These are phyloP conservation scores for Hibiscus syriacus DNA, from an alignment of 345 rosid genomes.

Conservation along the genomic window DNA sequence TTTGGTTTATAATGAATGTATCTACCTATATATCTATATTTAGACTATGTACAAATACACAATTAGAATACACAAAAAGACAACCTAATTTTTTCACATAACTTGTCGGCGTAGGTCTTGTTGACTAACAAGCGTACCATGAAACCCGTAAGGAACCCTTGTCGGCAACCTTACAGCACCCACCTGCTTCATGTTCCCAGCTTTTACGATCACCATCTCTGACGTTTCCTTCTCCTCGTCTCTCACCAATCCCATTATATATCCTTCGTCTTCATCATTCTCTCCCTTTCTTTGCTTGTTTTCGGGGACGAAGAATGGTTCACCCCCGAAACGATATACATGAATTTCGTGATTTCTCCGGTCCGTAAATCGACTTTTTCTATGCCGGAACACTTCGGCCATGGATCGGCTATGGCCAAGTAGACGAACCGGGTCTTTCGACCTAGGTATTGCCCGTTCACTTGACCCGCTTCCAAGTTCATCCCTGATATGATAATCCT, in stretches of 20 bases:
- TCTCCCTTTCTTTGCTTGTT: neutral
- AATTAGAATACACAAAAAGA: neutral
- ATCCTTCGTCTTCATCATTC: slow-evolving; percentile 48
- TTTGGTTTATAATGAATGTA: too few species aligned
- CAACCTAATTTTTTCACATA: neutral
- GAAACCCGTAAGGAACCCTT: slow-evolving; percentile 74
- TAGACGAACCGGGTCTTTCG: slow-evolving; percentile 46
- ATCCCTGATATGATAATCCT: slow-evolving; percentile 29
- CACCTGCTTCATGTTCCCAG: slow-evolving; percentile 42
- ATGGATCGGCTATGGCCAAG: slow-evolving; percentile 70
- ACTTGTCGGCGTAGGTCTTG: slow-evolving; percentile 35
- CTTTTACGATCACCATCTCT: slow-evolving; percentile 47
- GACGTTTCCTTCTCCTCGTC: slow-evolving; percentile 52
- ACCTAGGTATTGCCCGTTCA: slow-evolving; percentile 37
- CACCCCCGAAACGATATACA: slow-evolving; percentile 60
- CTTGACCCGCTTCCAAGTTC: slow-evolving; percentile 62
- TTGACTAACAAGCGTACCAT: slow-evolving; percentile 53
- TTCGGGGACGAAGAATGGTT: slow-evolving; percentile 45
- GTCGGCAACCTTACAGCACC: slow-evolving; percentile 42
- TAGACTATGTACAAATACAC: neutral
- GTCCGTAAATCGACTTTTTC: slow-evolving; percentile 54
- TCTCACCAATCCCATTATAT: slow-evolving; percentile 46
- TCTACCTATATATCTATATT: too few species aligned
- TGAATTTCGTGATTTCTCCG: slow-evolving; percentile 27
- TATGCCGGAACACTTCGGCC: slow-evolving; percentile 64